phyloP scores from a whole-genome alignment of 2,329 filamentous ascomycete genomes.

The Colletotrichum musae region DNA sequence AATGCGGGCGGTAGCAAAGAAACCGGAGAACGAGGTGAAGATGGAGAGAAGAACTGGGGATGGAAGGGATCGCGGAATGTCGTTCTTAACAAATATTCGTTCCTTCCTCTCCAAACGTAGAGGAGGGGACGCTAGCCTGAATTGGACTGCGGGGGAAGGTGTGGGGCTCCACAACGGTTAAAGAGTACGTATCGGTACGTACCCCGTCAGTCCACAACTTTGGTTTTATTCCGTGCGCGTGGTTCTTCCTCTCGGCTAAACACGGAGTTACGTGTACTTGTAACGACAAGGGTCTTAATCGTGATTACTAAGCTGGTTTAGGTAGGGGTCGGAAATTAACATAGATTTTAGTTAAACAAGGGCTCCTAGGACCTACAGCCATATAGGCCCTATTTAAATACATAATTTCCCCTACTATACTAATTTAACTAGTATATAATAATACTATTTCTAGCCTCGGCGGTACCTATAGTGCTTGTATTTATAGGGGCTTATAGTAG shows the following conservation, averaged over 20 bases:
- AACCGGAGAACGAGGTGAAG: conserved; percentile 13
- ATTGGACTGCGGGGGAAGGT: conserved; percentile 20
- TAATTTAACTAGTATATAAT: too few relatives aligned
- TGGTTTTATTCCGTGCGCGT: not conserved
- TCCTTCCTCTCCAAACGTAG: not conserved
- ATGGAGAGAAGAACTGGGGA: conserved; percentile 6
- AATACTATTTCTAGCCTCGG: too few relatives aligned
- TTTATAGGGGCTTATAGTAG: too few relatives aligned
- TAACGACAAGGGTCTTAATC: too few relatives aligned
- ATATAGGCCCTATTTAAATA: too few relatives aligned
- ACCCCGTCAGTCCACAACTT: not conserved
- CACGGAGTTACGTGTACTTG: conserved; percentile 14
- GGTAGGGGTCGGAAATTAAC: too few relatives aligned
- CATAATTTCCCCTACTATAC: too few relatives aligned
- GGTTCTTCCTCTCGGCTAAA: not conserved
- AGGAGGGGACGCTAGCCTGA: conserved; percentile 5
- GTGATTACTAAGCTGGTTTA: too few relatives aligned
- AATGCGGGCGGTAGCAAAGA: not conserved
- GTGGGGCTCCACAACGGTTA: not conserved
- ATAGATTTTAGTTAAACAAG: too few relatives aligned
- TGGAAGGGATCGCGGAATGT: conserved; percentile 43
- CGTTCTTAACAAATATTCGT: conserved; percentile 34
- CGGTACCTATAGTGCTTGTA: too few relatives aligned
- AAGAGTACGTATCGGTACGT: not conserved
- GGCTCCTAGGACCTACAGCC: too few relatives aligned